Base-by-base conservation (phyloP, 2,329 filamentous ascomycete genomes). In the Plectosphaerella sp. region DNA sequence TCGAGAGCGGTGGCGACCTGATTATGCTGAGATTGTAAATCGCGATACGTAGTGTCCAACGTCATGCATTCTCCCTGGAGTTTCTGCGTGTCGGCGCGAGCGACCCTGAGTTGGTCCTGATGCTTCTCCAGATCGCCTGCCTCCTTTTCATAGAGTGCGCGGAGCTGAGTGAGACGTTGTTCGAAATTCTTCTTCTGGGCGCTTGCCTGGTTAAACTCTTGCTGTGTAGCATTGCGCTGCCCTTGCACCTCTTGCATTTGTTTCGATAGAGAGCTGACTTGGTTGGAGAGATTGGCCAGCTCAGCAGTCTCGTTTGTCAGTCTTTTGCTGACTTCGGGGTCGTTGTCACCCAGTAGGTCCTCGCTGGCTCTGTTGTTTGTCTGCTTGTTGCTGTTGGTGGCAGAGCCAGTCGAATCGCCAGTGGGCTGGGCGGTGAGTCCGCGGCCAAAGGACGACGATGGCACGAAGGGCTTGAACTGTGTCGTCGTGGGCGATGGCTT, bases 151-250 rank as follows among this genome's bases (percentile, higher is more conserved):
- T 97, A 99, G 58, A 95, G 82, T 7, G 86, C 75, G 56, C 94
- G 86, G 53, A 97, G 86, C 65, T 97, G 92, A 5, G 89, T 84
- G 25, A 99, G 76, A 20, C 94, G 87, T 58, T 88, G 79, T 73
- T 99, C 94, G 59, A 99, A 93, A 64, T 96, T 93, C 61, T 88
- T 87, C 74, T 97, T 97, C 68, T 97, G 92, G 12, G 86, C 84
- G 49, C 80, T 89, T 33, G 89, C 86, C 63, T 92, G 89, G 55
- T 81, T 88, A 49, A 97, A 73, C 54, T 96, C 90, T 58, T 87
- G 87, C 68, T 97, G 91, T 0, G 88, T 88, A 2, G 83, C 82
- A 5, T 76, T 81, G 57, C 91, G 87, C 71, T 96, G 93, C 35
- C 79, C 83, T 66, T 96, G 91, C 2, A 96, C 88, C 60, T 93